Evolutionary conservation across 2,329 filamentous ascomycete species (phyloP), one percentile per base, ranked within the genome.

Genomic region (Thielaviopsis populi): DNA sequence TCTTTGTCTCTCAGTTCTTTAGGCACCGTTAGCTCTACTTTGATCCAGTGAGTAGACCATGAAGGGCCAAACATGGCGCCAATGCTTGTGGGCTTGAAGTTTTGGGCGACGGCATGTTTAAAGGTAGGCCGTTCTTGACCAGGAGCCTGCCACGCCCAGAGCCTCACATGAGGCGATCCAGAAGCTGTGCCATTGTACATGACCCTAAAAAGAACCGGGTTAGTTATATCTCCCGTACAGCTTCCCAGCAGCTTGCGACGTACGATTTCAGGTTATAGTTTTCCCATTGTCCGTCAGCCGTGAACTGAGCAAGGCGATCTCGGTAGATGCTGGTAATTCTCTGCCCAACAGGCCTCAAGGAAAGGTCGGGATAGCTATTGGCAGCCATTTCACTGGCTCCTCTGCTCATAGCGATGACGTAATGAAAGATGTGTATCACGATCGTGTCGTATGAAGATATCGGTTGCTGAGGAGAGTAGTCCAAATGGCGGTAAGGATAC

Each of bases 41-140:
- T 89, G 81, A 99, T 95, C 94, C 94, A 99, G 74, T 97, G 94
- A 8, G 94, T 99, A 1, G 91, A 88, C 94, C 94, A 99, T 42
- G 91, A 94, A 1, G 94, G 94, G 0, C 94, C 94, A 69, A 97
- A 97, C 6, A 79, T 83, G 65, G 87, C 80, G 66, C 92, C 91
- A 63, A 91, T 84, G 19, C 82, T 77, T 8, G 91, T 88, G 59
- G 85, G 80, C 61, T 80, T 82, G 77, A 92, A 99, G 15, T 54
- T 59, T 48, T 65, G 64, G 24, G 42, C 17, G 8, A 54, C 48
- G 6, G 85, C 77, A 69, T 95, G 85, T 59, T 77, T 78, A 76
- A 99, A 99, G 2, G 86, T 85, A 1, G 94, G 94, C 17, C 94
- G 84, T 30, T 84, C 80, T 61, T 89, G 84, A 69, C 86, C 79